Conservation (phyloP, 2,329 filamentous ascomycete species). For the Rutstroemia sp. region DNA sequence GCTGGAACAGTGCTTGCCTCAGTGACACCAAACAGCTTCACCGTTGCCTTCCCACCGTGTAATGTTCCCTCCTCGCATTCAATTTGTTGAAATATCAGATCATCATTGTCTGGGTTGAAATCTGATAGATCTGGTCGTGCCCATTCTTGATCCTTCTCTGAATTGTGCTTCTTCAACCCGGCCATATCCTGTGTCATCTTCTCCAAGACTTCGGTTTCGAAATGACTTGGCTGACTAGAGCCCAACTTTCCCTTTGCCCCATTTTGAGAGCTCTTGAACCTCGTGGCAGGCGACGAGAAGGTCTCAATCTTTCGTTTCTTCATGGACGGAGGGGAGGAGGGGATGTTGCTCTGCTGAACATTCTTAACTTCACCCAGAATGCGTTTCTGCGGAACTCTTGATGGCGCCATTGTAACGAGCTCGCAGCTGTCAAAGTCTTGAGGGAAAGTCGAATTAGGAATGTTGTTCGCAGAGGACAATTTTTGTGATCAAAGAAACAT, state of each 20-base stretch:
- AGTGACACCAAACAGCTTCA: constrained; percentile 93
- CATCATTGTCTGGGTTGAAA: constrained; percentile 58
- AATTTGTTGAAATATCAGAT: constrained; percentile 88
- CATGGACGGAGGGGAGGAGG: constrained; percentile 41
- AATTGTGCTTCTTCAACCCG: constrained; percentile 75
- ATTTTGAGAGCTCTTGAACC: constrained; percentile 57
- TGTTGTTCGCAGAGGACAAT: not conserved
- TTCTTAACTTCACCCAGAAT: constrained; percentile 62
- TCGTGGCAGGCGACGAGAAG: constrained; percentile 43
- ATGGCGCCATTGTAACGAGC: constrained; percentile 24
- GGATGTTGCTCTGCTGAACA: constrained; percentile 42
- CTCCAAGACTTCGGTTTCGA: constrained; percentile 90
- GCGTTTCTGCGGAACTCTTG: constrained; percentile 61
- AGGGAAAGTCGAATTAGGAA: not conserved
- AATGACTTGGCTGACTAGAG: constrained; percentile 76
- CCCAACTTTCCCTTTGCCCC: constrained; percentile 53
- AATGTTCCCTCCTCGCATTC: constrained; percentile 87
- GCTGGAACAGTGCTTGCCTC: constrained; percentile 41
- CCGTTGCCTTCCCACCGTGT: constrained; percentile 64
- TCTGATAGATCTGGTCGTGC: constrained; percentile 54
- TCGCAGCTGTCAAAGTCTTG: constrained; percentile 2
- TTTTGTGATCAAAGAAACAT: not conserved
- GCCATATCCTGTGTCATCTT: constrained; percentile 92
- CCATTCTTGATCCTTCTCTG: constrained; percentile 94
- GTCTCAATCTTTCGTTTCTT: constrained; percentile 83